A percentile compares a stretch with the other conserved stretches of the same genome.
These are phyloP conservation scores for Dioscorea dumetorum DNA, from an alignment of 106 monocot species.

Conservation along the genomic window DNA sequence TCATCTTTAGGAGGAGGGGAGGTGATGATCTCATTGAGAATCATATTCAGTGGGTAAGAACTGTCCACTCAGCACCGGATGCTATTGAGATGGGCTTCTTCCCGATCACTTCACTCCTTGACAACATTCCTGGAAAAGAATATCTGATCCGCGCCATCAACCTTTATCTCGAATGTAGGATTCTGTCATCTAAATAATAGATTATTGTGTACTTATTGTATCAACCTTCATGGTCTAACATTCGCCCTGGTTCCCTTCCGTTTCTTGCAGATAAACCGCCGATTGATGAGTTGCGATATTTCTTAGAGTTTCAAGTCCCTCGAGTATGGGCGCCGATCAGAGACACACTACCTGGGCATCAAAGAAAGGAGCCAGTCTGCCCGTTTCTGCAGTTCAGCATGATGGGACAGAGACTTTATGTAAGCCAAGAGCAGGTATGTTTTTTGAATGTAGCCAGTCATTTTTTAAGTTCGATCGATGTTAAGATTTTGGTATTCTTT, in stretches of 20 bases:
- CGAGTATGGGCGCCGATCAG: constrained; percentile 72
- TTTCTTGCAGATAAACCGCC: constrained; percentile 75
- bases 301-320: constrained; percentile 81
- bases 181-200: not conserved
- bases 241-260: no score
- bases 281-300: constrained; percentile 72
- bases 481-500: no score
- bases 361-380: constrained; percentile 81
- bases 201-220: not conserved
- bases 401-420: constrained; percentile 77
- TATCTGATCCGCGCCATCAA: constrained; percentile 69
- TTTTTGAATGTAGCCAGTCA: no score
- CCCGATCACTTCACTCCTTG: constrained; percentile 70
- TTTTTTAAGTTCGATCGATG: no score
- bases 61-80: constrained; percentile 62
- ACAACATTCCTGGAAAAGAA: constrained; percentile 66
- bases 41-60: constrained; percentile 60
- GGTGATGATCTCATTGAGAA: constrained; percentile 77
- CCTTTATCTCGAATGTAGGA: constrained; percentile 80
- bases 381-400: constrained; percentile 88
- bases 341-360: constrained; percentile 55
- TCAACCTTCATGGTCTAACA: not conserved
- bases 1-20: constrained; percentile 89
- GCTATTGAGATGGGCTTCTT: constrained; percentile 75
- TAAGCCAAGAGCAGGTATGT: constrained; percentile 92